These are phyloP conservation scores for Rhododendron williamsianum DNA, from an alignment of 148 eudicot genomes.

Conservation along the genomic window DNA sequence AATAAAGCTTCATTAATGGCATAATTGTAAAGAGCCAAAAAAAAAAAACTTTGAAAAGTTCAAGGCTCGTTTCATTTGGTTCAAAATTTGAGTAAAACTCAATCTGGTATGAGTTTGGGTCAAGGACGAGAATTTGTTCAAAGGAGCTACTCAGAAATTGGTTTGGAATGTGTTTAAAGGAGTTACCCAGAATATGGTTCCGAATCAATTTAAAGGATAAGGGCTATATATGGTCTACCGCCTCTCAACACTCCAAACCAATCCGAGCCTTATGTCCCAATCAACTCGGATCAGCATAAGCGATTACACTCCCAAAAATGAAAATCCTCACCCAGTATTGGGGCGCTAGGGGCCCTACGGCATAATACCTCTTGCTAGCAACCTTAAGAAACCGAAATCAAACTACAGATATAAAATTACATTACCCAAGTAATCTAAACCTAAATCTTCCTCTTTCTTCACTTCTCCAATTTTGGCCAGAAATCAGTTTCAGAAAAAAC, in stretches of 20 bases:
- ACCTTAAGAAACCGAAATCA: neutral
- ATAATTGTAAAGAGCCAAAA: neutral
- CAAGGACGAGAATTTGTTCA: neutral
- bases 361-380: neutral
- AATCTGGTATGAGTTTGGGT: neutral
- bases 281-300: neutral
- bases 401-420: neutral
- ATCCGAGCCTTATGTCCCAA: neutral
- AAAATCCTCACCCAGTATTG: neutral
- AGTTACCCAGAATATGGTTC: neutral
- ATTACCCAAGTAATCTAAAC: neutral
- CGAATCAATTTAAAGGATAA: neutral
- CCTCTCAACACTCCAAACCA: neutral
- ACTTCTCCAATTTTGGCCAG: neutral
- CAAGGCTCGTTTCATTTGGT: neutral
- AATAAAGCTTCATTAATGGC: neutral
- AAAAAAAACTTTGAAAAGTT: neutral
- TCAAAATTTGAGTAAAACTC: neutral
- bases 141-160: neutral
- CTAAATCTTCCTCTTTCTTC: neutral
- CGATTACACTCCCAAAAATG: neutral
- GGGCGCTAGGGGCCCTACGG: neutral
- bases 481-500: neutral
- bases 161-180: neutral
- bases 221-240: neutral